These are phyloP conservation scores for Clathrus columnatus DNA, from an alignment of 768 basidiomycete species.

Conservation along the genomic window DNA sequence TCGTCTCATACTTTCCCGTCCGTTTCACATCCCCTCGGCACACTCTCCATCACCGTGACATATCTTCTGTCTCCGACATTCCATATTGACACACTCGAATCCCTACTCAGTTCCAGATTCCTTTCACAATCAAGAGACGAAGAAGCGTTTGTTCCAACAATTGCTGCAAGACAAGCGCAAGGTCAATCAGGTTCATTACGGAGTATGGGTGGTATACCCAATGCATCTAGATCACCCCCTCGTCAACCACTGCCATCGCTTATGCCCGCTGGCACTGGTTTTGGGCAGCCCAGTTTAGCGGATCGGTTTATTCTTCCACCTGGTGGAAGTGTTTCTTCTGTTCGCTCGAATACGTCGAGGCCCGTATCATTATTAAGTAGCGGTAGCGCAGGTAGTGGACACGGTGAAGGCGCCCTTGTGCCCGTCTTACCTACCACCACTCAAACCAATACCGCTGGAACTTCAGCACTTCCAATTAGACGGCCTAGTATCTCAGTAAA, in stretches of 20 bases:
- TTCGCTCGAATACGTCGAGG: background rate
- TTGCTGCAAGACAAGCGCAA: conserved; percentile 58
- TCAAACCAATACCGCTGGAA: conserved; percentile 18
- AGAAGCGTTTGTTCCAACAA: conserved; percentile 64
- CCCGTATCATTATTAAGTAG: conserved; percentile 6
- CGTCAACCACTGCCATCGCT: background rate
- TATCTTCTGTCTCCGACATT: conserved; percentile 65
- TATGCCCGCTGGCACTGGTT: background rate
- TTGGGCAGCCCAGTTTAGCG: background rate
- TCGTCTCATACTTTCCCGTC: conserved; percentile 53
- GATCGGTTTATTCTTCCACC: conserved; percentile 8
- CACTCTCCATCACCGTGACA: conserved; percentile 49
- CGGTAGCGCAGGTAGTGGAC: background rate
- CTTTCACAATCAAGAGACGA: conserved; percentile 42
- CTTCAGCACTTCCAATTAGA: conserved; percentile 37
- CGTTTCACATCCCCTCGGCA: conserved; percentile 61
- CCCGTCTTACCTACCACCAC: background rate
- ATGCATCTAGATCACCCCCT: conserved; percentile 32
- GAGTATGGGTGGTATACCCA: conserved; percentile 18
- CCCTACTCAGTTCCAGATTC: conserved; percentile 64
- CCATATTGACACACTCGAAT: conserved; percentile 69
- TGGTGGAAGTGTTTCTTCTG: background rate
- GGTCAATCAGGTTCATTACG: conserved; percentile 36
- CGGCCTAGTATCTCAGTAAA: conserved; percentile 28
- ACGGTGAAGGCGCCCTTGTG: background rate